A percentile compares a stretch with the other conserved stretches of the same genome.
Conservation (phyloP, 208 protist species). For the Leishmania tropica region DNA sequence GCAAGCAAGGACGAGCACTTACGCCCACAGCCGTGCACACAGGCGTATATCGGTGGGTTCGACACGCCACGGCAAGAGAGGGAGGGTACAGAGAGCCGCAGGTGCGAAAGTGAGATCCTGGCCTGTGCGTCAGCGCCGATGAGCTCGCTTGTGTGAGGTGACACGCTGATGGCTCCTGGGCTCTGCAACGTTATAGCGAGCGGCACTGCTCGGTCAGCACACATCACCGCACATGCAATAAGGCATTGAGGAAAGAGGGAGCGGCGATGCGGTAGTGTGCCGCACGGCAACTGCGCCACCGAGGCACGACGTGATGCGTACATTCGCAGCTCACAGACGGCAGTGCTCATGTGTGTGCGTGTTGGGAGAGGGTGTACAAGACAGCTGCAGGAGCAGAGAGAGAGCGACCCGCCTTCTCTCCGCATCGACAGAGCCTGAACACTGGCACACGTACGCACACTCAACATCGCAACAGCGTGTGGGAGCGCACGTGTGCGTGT, state of each 20-base stretch:
- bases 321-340: background rate
- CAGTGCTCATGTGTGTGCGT: background rate
- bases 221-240: background rate
- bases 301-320: background rate
- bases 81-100: background rate
- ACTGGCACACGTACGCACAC: background rate
- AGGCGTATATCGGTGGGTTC: background rate
- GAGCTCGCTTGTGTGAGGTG: constrained; percentile 10
- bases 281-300: background rate
- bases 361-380: too few species aligned
- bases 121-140: background rate
- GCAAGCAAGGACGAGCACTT: background rate
- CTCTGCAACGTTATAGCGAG: background rate
- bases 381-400: background rate
- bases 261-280: background rate
- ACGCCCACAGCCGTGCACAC: background rate
- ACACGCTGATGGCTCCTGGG: background rate
- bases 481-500: background rate
- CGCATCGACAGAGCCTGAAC: background rate
- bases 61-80: background rate
- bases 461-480: too few species aligned
- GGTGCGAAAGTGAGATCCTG: background rate
- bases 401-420: background rate
- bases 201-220: background rate
- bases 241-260: background rate